Percentiles rank a stretch among this genome's conserved stretches.
phyloP scores from a whole-genome alignment of 2,329 filamentous ascomycete genomes.

The Colletotrichum cordylinicola region DNA sequence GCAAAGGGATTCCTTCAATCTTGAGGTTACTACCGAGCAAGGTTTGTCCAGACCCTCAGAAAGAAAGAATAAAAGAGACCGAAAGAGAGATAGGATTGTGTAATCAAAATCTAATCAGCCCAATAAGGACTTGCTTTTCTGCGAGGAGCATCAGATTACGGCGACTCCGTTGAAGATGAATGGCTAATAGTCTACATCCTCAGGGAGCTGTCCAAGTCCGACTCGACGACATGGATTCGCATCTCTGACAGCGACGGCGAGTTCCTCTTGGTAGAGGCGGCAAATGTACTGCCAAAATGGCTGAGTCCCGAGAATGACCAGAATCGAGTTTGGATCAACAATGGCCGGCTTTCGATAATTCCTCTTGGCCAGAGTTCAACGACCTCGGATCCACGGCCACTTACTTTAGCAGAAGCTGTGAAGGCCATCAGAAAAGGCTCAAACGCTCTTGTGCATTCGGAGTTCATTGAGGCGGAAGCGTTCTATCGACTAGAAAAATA shows the following conservation, averaged over 20 bases:
- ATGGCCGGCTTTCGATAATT: constrained; percentile 78
- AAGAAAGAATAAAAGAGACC: background rate
- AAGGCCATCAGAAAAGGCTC: constrained; percentile 62
- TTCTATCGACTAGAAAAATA: constrained; percentile 90
- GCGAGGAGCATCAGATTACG: constrained; percentile 82
- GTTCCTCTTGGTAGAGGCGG: constrained; percentile 93
- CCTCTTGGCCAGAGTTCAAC: constrained; percentile 51
- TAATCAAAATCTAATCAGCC: background rate
- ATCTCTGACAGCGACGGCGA: constrained; percentile 91
- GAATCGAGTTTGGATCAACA: constrained; percentile 88
- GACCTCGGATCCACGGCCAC: constrained; percentile 34
- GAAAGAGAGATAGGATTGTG: background rate
- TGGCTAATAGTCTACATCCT: constrained; percentile 95
- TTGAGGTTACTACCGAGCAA: constrained; percentile 66
- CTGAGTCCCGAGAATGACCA: constrained; percentile 88
- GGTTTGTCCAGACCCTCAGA: constrained; percentile 46
- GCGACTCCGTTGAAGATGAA: constrained; percentile 95
- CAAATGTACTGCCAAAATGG: constrained; percentile 87
- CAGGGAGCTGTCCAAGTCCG: constrained; percentile 77
- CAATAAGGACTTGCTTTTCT: constrained; percentile 63
- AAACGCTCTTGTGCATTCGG: constrained; percentile 70
- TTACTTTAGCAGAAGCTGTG: constrained; percentile 72
- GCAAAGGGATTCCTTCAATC: constrained; percentile 84
- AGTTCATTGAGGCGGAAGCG: constrained; percentile 82
- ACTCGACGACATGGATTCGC: constrained; percentile 79